Evolutionary conservation across 805 yeast genomes (phyloP).

Genomic region (Hanseniaspora lachancei): DNA sequence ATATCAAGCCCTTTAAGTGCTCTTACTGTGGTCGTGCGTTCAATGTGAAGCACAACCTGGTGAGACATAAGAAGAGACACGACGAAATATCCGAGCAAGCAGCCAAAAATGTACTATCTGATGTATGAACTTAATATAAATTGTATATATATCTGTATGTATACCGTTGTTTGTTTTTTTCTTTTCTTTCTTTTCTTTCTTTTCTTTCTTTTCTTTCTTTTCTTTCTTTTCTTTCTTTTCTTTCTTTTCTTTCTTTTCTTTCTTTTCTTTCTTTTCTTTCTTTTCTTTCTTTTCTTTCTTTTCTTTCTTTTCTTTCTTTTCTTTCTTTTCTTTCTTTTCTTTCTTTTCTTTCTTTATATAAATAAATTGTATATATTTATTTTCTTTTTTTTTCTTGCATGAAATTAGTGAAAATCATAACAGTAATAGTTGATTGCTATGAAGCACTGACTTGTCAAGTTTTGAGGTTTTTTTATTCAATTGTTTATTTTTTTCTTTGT

Average conservation of each 20-base stretch:
- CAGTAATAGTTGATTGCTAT: no score
- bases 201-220: neutral
- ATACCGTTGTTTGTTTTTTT: no score
- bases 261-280: neutral
- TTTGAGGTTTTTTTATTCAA: no score
- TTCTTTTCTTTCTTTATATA: neutral
- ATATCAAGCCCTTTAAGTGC: slow-evolving; percentile 67
- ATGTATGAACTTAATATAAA: neutral
- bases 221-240: neutral
- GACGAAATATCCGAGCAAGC: slow-evolving; percentile 8
- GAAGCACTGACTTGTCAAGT: no score
- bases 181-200: neutral
- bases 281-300: neutral
- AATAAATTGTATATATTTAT: neutral
- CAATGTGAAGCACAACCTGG: slow-evolving; percentile 65
- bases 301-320: neutral
- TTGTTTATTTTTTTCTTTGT: neutral
- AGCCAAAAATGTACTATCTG: neutral
- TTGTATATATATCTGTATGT: no score
- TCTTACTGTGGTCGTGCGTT: slow-evolving; percentile 66
- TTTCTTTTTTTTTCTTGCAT: neutral
- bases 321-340: neutral
- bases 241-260: neutral
- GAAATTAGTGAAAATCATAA: no score
- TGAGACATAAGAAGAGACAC: slow-evolving; percentile 64